phyloP scores from a whole-genome alignment of 352 stramenopile species.

The Globisporangium abappressorium region DNA sequence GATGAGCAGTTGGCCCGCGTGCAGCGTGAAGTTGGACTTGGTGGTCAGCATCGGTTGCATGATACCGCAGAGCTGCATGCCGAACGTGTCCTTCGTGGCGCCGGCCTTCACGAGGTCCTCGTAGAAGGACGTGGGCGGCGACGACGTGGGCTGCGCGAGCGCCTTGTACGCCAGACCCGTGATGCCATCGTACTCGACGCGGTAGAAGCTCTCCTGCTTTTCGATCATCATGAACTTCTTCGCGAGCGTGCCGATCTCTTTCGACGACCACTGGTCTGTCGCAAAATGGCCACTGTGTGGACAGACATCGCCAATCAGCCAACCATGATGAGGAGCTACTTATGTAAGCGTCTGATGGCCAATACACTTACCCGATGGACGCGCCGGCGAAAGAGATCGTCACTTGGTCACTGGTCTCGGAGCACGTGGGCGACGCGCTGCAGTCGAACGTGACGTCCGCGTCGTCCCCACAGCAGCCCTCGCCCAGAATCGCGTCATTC shows the following conservation, averaged over 20 bases:
- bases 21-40: slow-evolving; percentile 43
- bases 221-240: slow-evolving; percentile 79
- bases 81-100: slow-evolving; percentile 53
- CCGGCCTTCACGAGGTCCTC: slow-evolving; percentile 42
- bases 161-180: slow-evolving; percentile 65
- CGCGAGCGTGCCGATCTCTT: slow-evolving; percentile 42
- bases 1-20: slow-evolving; percentile 63
- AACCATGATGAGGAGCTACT: not conserved
- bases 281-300: slow-evolving; percentile 58
- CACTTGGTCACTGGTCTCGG: slow-evolving; percentile 19
- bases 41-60: slow-evolving; percentile 58
- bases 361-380: slow-evolving; percentile 48
- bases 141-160: slow-evolving; percentile 39
- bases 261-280: slow-evolving; percentile 63
- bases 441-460: slow-evolving; percentile 64
- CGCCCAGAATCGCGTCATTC: slow-evolving; percentile 67
- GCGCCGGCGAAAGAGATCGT: slow-evolving; percentile 59
- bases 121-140: slow-evolving; percentile 51
- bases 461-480: slow-evolving; percentile 49
- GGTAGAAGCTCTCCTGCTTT: slow-evolving; percentile 73
- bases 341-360: not conserved
- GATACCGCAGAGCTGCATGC: slow-evolving; percentile 74
- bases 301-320: not conserved
- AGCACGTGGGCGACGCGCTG: slow-evolving; percentile 59
- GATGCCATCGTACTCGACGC: slow-evolving; percentile 74